Evolutionary conservation across 2,329 filamentous ascomycete genomes (phyloP).

Genomic region (Trichoderma afroharzianum): DNA sequence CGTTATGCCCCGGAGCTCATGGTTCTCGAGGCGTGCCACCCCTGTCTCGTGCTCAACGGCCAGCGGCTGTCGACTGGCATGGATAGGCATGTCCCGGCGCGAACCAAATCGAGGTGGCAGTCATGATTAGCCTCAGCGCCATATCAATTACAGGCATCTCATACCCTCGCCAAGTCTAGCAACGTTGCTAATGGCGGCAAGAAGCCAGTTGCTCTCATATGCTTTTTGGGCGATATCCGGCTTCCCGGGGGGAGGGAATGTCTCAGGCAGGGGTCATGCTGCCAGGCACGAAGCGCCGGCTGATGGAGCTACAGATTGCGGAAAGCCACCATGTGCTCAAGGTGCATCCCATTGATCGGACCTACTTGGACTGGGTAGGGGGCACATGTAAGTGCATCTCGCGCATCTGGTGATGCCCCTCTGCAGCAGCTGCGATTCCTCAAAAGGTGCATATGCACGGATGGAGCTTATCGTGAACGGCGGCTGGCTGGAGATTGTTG

Average conservation of each 20-base stretch:
- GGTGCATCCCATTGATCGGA: neutral
- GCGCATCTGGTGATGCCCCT: neutral
- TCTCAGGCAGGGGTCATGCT: neutral
- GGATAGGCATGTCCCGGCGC: constrained; percentile 3
- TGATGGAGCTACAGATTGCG: neutral
- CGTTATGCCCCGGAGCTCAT: neutral
- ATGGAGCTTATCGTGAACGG: neutral
- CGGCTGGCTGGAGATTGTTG: neutral
- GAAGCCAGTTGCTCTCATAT: neutral
- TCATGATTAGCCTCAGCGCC: neutral
- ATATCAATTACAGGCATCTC: neutral
- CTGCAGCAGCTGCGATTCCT: neutral
- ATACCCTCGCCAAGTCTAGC: constrained; percentile 12
- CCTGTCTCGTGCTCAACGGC: neutral
- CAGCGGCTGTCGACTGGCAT: neutral
- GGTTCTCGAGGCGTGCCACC: neutral
- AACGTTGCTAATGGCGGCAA: constrained; percentile 15
- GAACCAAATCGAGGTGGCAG: neutral
- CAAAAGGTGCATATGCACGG: neutral
- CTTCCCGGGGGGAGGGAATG: neutral
- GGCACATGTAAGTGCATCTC: neutral
- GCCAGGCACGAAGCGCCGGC: neutral
- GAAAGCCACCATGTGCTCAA: neutral
- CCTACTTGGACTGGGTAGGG: neutral
- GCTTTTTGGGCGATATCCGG: neutral